Conservation (phyloP, 2,329 filamentous ascomycete genomes). For the Colletotrichum sidae region DNA sequence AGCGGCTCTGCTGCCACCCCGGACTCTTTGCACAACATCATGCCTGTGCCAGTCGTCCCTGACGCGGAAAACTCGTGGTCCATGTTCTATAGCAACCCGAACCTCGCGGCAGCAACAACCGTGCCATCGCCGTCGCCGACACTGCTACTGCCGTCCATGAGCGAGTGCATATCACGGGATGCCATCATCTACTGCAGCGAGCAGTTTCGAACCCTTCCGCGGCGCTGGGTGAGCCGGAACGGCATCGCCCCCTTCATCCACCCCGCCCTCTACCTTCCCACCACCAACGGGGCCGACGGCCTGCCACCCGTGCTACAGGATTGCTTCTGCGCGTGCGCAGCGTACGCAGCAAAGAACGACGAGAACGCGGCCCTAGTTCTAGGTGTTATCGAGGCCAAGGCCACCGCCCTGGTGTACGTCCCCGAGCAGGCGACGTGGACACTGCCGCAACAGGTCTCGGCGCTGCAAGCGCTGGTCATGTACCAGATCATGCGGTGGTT, state of each 20-base stretch:
- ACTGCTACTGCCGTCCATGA: constrained; percentile 18
- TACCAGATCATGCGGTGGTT: constrained; percentile 43
- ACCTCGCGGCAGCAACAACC: constrained; percentile 13
- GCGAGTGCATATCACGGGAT: constrained; percentile 28
- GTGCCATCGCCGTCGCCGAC: constrained; percentile 24
- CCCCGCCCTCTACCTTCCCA: constrained; percentile 40
- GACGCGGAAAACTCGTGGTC: constrained; percentile 33
- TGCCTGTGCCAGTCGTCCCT: constrained; percentile 29
- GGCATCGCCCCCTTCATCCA: constrained; percentile 45
- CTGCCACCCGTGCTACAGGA: constrained; percentile 44
- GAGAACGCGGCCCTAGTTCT: constrained; percentile 42
- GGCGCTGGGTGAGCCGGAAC: constrained; percentile 41
- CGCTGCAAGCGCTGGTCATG: constrained; percentile 40
- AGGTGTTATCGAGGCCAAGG: constrained; percentile 41
- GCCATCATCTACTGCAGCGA: constrained; percentile 37
- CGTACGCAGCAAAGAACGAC: constrained; percentile 42
- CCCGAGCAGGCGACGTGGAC: constrained; percentile 37
- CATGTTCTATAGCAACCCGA: constrained; percentile 35
- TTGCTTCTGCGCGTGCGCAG: constrained; percentile 43
- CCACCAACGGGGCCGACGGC: constrained; percentile 33
- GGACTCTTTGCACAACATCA: constrained; percentile 29
- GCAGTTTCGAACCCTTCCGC: constrained; percentile 40
- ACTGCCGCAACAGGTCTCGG: constrained; percentile 38
- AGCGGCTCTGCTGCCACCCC: constrained; percentile 28
- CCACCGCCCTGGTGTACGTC: constrained; percentile 38